Base-by-base conservation (phyloP, 768 basidiomycete species). In the Mycena metata region DNA sequence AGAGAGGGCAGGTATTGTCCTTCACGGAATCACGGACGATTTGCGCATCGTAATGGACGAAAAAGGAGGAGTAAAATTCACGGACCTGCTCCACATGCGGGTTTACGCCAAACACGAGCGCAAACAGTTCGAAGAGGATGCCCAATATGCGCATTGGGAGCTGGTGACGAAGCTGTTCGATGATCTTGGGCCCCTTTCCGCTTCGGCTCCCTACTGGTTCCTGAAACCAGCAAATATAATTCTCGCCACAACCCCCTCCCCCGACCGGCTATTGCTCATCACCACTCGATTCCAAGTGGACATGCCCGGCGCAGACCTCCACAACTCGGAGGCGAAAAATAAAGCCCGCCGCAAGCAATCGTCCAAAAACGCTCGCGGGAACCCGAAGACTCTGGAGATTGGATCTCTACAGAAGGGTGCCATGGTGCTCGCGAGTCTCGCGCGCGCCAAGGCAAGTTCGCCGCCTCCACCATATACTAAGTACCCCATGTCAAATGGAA, bases 1-100 rank as follows among this genome's bases (percentile, higher is more conserved):
- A 1, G 70, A 71, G 46, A 61, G 70, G 45, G 57, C 49, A 4
- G 60, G 42, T 17, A 51, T 71, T 6, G 42, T 71, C 3, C 33
- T 64, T 12, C 1, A 0, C 6, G 9, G 8, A 35, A 26, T 61
- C 5, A 26, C 17, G 0, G 30, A 58, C 35, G 12, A 10, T 21
- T 13, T 46, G 2, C 41, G 35, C 52, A 49, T 71, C 33, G 0
- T 60, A 21, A 64, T 71, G 3, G 57, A 67, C 39, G 51, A 49
- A 26, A 45, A 50, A 0, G 66, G 66, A 4, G 45, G 39, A 24
- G 58, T 71, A 23, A 61, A 62, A 3, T 5, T 71, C 2, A 21
- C 54, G 2, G 15, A 51, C 24, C 26, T 68, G 16, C 4, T 21
- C 7, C 12, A 5, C 9, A 0, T 68, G 23, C 2, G 8, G 5